phyloP scores from a whole-genome alignment of 441 rosid species.

The Erodium chrysanthum region DNA sequence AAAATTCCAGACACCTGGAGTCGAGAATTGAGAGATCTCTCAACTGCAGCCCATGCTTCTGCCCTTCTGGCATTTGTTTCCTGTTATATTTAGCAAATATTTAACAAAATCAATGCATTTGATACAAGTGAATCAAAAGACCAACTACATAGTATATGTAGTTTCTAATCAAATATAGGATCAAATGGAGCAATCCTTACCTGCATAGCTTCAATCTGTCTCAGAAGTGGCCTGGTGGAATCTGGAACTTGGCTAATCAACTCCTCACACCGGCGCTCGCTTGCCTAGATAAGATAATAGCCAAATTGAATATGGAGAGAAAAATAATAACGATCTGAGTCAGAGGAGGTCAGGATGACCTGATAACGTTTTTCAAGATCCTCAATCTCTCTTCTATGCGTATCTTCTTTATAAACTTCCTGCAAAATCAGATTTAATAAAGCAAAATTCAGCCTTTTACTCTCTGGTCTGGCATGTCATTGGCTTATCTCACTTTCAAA shows the following conservation, averaged over 20 bases:
- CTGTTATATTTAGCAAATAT: constrained; percentile 31
- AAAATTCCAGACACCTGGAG: constrained; percentile 53
- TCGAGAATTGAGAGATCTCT: constrained; percentile 75
- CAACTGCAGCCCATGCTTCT: constrained; percentile 94
- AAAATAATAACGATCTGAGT: not conserved
- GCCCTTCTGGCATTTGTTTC: constrained; percentile 83
- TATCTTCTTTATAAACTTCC: constrained; percentile 79
- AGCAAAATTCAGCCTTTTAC: constrained; percentile 10
- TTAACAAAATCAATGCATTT: not conserved
- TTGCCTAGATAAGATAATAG: constrained; percentile 42
- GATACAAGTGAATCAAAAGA: constrained; percentile 6
- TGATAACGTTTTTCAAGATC: constrained; percentile 92
- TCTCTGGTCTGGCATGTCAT: constrained; percentile 4
- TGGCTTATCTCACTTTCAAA: constrained; percentile 14
- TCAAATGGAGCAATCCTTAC: constrained; percentile 28
- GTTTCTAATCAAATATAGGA: constrained; percentile 4
- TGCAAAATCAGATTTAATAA: constrained; percentile 26
- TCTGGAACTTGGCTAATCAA: constrained; percentile 93
- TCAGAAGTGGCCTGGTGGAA: constrained; percentile 89
- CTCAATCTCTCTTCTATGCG: constrained; percentile 63
- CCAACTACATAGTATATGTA: constrained; percentile 8
- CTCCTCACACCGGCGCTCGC: constrained; percentile 98
- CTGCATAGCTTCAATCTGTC: constrained; percentile 99
- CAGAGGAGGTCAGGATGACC: constrained; percentile 31
- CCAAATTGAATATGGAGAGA: not conserved